Evolutionary conservation across 768 basidiomycete genomes (phyloP).

Genomic region (Clathrus columnatus): DNA sequence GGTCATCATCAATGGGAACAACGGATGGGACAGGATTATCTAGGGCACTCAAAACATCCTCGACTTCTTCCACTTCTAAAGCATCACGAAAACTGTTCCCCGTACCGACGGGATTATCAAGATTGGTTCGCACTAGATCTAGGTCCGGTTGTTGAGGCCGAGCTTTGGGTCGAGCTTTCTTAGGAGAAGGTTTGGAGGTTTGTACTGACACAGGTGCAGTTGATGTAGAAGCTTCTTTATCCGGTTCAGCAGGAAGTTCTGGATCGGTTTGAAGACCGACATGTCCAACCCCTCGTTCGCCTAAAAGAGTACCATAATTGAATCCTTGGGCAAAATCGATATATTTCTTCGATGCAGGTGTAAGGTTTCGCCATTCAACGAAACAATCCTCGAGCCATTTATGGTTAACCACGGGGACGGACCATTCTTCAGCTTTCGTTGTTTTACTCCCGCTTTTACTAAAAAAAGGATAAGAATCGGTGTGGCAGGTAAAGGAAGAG

Average conservation of each 20-base stretch:
- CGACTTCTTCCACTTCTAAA: conserved; percentile 12
- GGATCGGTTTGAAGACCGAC: conserved; percentile 16
- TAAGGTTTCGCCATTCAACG: conserved; percentile 63
- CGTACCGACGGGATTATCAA: neutral
- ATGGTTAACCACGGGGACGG: conserved; percentile 82
- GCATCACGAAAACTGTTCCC: conserved; percentile 9
- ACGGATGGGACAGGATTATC: neutral
- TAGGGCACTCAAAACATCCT: neutral
- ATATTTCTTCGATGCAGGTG: conserved; percentile 58
- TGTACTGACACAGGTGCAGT: neutral
- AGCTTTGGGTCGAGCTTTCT: conserved; percentile 6
- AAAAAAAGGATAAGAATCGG: conserved; percentile 2
- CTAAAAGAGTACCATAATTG: conserved; percentile 46
- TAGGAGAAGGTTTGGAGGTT: neutral
- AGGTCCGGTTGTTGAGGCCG: no score
- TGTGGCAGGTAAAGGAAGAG: neutral
- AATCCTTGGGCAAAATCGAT: conserved; percentile 58
- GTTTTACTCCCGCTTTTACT: conserved; percentile 44
- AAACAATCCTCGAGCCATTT: conserved; percentile 90
- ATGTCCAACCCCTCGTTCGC: conserved; percentile 22
- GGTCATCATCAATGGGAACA: no score
- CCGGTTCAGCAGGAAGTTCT: neutral
- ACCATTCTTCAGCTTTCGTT: conserved; percentile 66
- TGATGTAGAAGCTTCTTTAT: conserved; percentile 4
- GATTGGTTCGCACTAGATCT: no score